Base-by-base conservation (phyloP, 805 yeast genomes). In the Ogataea neopini region DNA sequence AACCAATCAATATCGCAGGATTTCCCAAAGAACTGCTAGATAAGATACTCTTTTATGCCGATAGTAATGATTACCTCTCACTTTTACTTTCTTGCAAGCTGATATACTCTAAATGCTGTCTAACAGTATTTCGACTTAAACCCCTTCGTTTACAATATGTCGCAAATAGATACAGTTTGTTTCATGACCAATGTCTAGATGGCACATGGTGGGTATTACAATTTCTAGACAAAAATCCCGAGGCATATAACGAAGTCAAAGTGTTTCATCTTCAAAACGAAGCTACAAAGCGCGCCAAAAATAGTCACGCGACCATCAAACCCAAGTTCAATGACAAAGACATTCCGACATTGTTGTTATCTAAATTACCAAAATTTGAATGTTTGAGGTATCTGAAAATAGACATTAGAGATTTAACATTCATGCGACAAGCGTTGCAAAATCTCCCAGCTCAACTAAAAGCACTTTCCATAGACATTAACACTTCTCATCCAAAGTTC, bases 11-110 rank as follows among this genome's bases (percentile, higher is more conserved):
- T 20, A 34, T 55, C 4, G 52, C 50, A 2, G 48, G 45, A 8
- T 45, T 61, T 9, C 64, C 66, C 4, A 55, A 52, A 37, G 66
- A 61, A 51, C 37, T 61, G 18, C 45, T 61, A 26, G 66, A 60
- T 34, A 51, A 48, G 28, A 47, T 61, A 4, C 34, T 61, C 10
- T 33, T 18, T 3, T 36, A 41, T 28, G 25, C 56, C 4, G 48
- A 44, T 11, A 14, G 55, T 14, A 17, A 28, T 6, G 57, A 54
- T 25, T 45, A 44, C 15, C n/a, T 58, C 18, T 40, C 58, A 9
- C 57, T 60, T 43, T 35, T 60, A 11, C 43, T 56, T 2, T 49
- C 50, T 6, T 58, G 54, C 46, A 52, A 51, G 42, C 25, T 43
- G 32, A 48, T 60, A 28, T 51, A 58, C 44, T 14, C 45, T 4